phyloP scores from a whole-genome alignment of 2,329 filamentous ascomycete genomes.

The Fusarium mangiferae region DNA sequence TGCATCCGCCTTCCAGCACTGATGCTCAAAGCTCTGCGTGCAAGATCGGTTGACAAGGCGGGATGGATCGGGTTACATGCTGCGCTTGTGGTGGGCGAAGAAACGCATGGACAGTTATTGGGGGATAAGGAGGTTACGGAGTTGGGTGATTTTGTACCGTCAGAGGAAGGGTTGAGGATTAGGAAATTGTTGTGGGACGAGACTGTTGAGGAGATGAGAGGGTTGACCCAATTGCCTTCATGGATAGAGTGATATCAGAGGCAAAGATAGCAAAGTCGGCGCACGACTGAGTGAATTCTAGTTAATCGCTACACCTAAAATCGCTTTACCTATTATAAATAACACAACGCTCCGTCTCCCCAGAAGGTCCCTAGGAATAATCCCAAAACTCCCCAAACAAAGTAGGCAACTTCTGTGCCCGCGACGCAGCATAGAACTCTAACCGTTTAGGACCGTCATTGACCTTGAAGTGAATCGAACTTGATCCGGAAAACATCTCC shows the following conservation, averaged over 20 bases:
- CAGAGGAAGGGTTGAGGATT: background rate
- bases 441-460: no score
- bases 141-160: background rate
- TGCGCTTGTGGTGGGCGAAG: slow-evolving; percentile 10
- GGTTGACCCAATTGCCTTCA: background rate
- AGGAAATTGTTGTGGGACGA: slow-evolving; percentile 1
- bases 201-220: background rate
- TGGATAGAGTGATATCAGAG: background rate
- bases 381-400: no score
- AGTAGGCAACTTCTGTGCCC: no score
- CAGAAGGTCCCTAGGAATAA: no score
- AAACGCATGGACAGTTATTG: slow-evolving; percentile 29
- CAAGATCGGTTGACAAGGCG: slow-evolving; percentile 15
- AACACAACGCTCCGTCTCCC: no score
- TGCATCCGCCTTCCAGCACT: slow-evolving; percentile 19
- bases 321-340: no score
- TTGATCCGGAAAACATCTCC: no score
- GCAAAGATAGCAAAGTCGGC: background rate
- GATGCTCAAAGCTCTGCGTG: background rate
- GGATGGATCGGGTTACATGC: slow-evolving; percentile 35
- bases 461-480: no score
- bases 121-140: slow-evolving; percentile 9
- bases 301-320: no score
- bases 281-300: no score
- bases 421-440: no score